Evolutionary conservation across 2,329 filamentous ascomycete species (phyloP).

Genomic region (Verticillium tricorpus): DNA sequence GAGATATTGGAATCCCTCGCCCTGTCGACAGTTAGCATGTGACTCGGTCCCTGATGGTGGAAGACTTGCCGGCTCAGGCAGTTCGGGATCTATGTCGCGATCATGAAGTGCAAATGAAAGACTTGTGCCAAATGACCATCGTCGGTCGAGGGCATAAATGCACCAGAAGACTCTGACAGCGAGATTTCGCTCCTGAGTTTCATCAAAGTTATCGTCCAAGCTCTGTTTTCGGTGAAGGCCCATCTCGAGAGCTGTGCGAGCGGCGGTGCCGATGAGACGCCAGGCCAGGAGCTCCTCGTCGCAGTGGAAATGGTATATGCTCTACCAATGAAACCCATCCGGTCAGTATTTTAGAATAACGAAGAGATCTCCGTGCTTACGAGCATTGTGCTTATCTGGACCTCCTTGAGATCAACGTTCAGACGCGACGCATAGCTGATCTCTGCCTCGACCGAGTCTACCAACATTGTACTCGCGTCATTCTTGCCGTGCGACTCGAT

Average conservation of each 20-base stretch:
- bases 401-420: slow-evolving; percentile 26
- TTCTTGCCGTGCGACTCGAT: slow-evolving; percentile 26
- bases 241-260: slow-evolving; percentile 40
- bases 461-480: slow-evolving; percentile 20
- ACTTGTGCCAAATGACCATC: slow-evolving; percentile 48
- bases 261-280: slow-evolving; percentile 41
- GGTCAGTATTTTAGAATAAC: neutral
- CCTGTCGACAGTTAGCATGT: slow-evolving; percentile 11
- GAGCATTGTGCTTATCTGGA: slow-evolving; percentile 26
- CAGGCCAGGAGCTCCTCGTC: slow-evolving; percentile 46
- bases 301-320: slow-evolving; percentile 37
- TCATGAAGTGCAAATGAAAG: slow-evolving; percentile 44
- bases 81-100: slow-evolving; percentile 41
- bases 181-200: slow-evolving; percentile 21
- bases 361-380: slow-evolving; percentile 9
- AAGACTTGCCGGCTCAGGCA: slow-evolving; percentile 34
- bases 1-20: slow-evolving; percentile 31
- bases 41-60: neutral
- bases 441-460: slow-evolving; percentile 22
- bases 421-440: slow-evolving; percentile 19
- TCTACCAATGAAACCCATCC: slow-evolving; percentile 14
- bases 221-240: slow-evolving; percentile 42
- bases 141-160: slow-evolving; percentile 45
- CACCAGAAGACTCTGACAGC: slow-evolving; percentile 43
- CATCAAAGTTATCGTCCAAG: slow-evolving; percentile 31